Base-by-base conservation (phyloP, 1,284 basidiomycete species). In the Entoloma clypeatum region DNA sequence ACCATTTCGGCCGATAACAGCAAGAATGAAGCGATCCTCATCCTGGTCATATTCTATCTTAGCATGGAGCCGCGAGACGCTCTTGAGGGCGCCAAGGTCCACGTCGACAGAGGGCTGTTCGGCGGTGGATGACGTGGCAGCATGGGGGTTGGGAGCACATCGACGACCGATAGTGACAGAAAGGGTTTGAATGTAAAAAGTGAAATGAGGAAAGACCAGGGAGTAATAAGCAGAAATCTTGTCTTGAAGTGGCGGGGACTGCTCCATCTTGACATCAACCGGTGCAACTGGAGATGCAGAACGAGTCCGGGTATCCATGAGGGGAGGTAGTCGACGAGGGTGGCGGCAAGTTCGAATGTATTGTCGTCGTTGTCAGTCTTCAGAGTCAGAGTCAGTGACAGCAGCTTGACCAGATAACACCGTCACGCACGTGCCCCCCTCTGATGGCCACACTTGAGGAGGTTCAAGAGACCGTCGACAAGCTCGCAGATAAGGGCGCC, bases 41-140 rank as follows among this genome's bases (percentile, higher is more conserved):
- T 86, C 79, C 52, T 85, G 79, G 68, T 91, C 87, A 59, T 88
- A 96, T 62, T 91, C 92, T 56, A 99, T 94, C 69, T 85, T 86
- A 37, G 96, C 96, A 61, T 99, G 96, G 10, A 96, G 74, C 17
- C 96, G 78, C 8, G 94, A 98, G 41, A 99, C 94, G 47, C 91
- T 94, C 77, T 98, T 98, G 47, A 98, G 77, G 1, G 92, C 86
- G 3, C 96, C 96, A 4, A 99, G 79, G 68, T 99, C 96, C 32
- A 99, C 92, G 58, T 99, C 96, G 32, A 93, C 88, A 43, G 75
- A 68, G 45, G 56, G 63, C 63, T 53, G 75, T 57, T 67, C 87
- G 58, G 52, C 77, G 64, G 67, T 83, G 65, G 66, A 85, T 53
- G 62, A 84, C 68, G 73, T 86, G 67, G 65, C 84, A 68, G 67